Evolutionary conservation across 441 rosid genomes (phyloP), one percentile per base, ranked within the genome.

Genomic region (Populus hybrid): DNA sequence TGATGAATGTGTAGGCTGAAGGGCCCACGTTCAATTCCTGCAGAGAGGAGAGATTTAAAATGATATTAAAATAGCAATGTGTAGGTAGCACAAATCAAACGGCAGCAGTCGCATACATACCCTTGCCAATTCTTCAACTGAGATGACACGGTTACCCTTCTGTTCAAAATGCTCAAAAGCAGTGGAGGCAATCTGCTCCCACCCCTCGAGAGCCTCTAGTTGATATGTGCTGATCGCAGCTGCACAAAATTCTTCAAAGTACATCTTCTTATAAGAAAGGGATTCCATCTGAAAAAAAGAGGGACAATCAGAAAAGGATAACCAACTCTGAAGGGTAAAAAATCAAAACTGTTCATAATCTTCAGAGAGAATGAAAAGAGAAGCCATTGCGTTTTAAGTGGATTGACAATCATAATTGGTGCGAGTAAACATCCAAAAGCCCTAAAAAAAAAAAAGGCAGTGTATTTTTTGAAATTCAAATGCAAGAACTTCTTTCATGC

Each of bases 21-120:
- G 93, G 93, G 65, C 94, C 97, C 77, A 94, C 88, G 78, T 84
- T 93, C 90, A 94, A 73, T 78, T 94, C 99, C 99, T 93, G 94
- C 84, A 80, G 78, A 68, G 76, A 73, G 10, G 7, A 21, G 34
- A 32, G 64, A 40, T 32, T 42, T 50, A 28, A 28, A 42, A 76
- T 26, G 10, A 28, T 46, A 74, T 46, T 30, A 70, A 69, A 53
- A 66, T 12, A 40, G 23, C 50, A n/a, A 67, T 11, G 18, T n/a
- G 24, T 0, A 6, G 12, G 24, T 2, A 6, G 14, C 24, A 16
- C 14, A 9, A 34, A 72, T 59, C 34, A 20, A 42, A 70, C 65
- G 59, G 63, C 64, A 46, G 67, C 7, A 24, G 69, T 46, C 26
- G 46, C 74, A 67, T 84, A 40, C 12, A 24, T 88, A 94, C 99